These are phyloP conservation scores for Albugo laibachii DNA, from an alignment of 352 stramenopile genomes.

Conservation along the genomic window DNA sequence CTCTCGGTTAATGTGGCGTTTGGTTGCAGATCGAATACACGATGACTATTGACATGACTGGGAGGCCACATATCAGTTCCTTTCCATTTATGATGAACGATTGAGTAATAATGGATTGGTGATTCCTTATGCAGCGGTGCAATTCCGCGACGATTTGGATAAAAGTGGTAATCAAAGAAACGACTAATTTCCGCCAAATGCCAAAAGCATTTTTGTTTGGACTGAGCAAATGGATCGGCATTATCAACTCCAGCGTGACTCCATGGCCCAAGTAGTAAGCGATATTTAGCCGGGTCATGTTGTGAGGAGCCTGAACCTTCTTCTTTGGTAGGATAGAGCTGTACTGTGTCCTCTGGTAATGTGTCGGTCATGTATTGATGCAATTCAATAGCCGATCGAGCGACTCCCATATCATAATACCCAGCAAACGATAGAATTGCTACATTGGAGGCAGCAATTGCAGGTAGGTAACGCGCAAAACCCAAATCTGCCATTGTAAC, in stretches of 20 bases:
- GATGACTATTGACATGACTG: slow-evolving; percentile 23
- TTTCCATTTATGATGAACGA: slow-evolving; percentile 65
- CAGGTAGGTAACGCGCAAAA: slow-evolving; percentile 24
- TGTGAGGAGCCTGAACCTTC: neutral
- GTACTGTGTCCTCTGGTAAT: slow-evolving; percentile 23
- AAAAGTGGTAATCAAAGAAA: slow-evolving; percentile 72
- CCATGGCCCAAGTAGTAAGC: slow-evolving; percentile 58
- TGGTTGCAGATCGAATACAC: slow-evolving; percentile 24
- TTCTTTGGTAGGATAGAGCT: slow-evolving; percentile 6
- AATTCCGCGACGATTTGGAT: slow-evolving; percentile 30
- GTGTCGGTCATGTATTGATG: slow-evolving; percentile 60
- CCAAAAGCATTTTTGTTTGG: slow-evolving; percentile 74
- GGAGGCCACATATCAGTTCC: slow-evolving; percentile 36
- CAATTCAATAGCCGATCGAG: slow-evolving; percentile 50
- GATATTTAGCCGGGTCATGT: slow-evolving; percentile 17
- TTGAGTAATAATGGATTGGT: slow-evolving; percentile 62
- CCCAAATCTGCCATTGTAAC: slow-evolving; percentile 28
- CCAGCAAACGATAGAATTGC: slow-evolving; percentile 42
- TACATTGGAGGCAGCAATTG: slow-evolving; percentile 47
- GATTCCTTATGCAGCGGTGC: slow-evolving; percentile 40
- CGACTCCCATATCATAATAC: slow-evolving; percentile 63
- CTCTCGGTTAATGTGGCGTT: slow-evolving; percentile 19
- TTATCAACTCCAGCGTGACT: slow-evolving; percentile 71
- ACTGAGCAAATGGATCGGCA: slow-evolving; percentile 46
- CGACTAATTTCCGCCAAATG: slow-evolving; percentile 66